phyloP scores from a whole-genome alignment of 176 grass and related monocot genomes.

The Oryza meyeriana region DNA sequence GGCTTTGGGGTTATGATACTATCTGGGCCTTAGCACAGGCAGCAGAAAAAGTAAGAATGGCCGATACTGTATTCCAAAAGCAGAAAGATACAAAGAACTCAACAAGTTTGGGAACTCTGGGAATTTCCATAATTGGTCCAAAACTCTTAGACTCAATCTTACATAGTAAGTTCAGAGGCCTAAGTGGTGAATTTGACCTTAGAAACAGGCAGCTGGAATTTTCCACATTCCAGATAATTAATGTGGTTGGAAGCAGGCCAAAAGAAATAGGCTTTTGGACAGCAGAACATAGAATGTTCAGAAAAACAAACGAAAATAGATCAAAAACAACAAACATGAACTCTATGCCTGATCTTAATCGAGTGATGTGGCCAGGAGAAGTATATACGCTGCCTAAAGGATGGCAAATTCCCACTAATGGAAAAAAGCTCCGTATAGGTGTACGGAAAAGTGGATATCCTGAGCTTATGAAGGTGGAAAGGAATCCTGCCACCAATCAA shows the following conservation, averaged over 20 bases:
- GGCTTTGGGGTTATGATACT: slow-evolving; percentile 54
- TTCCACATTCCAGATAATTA: slow-evolving; percentile 58
- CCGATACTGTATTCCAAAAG: not conserved
- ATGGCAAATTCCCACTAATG: slow-evolving; percentile 29
- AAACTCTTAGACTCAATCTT: slow-evolving; percentile 30
- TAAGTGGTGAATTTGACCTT: slow-evolving; percentile 45
- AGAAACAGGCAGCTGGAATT: slow-evolving; percentile 24
- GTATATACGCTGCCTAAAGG: slow-evolving; percentile 42
- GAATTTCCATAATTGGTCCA: slow-evolving; percentile 26
- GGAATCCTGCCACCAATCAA: slow-evolving; percentile 32
- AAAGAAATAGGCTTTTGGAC: slow-evolving; percentile 59
- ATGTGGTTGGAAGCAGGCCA: slow-evolving; percentile 26
- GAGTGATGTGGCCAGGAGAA: slow-evolving; percentile 50
- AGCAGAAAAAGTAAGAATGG: slow-evolving; percentile 33
- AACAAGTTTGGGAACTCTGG: slow-evolving; percentile 24
- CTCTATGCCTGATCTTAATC: slow-evolving; percentile 12
- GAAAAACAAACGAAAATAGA: not conserved
- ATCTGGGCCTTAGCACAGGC: slow-evolving; percentile 64
- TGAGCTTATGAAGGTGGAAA: slow-evolving; percentile 45
- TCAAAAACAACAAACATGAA: slow-evolving; percentile 1
- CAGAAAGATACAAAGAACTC: not conserved
- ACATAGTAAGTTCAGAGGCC: slow-evolving; percentile 24
- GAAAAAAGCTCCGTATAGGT: slow-evolving; percentile 45
- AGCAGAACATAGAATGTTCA: slow-evolving; percentile 22
- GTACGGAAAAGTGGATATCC: slow-evolving; percentile 35